Percentiles rank a stretch among this genome's conserved stretches.
phyloP scores from a whole-genome alignment of 225 moss, liverwort and hornwort species.

The Lunularia cruciata region DNA sequence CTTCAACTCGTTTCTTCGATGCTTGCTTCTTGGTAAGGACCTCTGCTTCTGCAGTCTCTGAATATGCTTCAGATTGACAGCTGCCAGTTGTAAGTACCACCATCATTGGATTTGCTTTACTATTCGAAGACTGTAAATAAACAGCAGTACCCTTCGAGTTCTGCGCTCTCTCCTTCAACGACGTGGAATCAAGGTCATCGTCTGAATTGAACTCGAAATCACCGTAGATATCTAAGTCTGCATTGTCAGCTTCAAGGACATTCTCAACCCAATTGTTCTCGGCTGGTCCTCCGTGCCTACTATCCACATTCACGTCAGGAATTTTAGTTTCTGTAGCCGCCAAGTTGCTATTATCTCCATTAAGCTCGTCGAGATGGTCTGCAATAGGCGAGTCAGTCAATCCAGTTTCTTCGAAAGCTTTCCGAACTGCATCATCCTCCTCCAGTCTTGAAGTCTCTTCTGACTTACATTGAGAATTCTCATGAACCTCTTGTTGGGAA shows the following conservation, averaged over 20 bases:
- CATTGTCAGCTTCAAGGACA: constrained; percentile 52
- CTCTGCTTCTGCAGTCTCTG: constrained; percentile 15
- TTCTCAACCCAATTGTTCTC: constrained; percentile 39
- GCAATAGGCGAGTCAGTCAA: constrained; percentile 49
- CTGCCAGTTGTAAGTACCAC: constrained; percentile 42
- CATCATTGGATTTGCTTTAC: constrained; percentile 49
- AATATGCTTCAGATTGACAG: constrained; percentile 24
- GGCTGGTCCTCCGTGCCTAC: not conserved
- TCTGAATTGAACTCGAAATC: constrained; percentile 52
- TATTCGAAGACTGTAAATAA: constrained; percentile 26
- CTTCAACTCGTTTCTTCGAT: not conserved
- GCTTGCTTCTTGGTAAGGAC: not conserved
- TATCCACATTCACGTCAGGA: not conserved
- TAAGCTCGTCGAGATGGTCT: constrained; percentile 17
- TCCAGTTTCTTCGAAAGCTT: constrained; percentile 47
- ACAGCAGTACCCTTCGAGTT: constrained; percentile 27
- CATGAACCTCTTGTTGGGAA: constrained; percentile 12
- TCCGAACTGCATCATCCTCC: constrained; percentile 32
- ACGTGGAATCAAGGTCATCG: constrained; percentile 21
- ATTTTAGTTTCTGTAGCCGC: not conserved
- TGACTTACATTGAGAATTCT: constrained; percentile 29
- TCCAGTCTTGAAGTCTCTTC: constrained; percentile 26
- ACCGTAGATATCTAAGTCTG: constrained; percentile 35
- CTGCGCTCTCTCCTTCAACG: not conserved
- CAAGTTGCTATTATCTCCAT: not conserved